Conservation (phyloP, 768 basidiomycete species). For the Naganishia antarctica region DNA sequence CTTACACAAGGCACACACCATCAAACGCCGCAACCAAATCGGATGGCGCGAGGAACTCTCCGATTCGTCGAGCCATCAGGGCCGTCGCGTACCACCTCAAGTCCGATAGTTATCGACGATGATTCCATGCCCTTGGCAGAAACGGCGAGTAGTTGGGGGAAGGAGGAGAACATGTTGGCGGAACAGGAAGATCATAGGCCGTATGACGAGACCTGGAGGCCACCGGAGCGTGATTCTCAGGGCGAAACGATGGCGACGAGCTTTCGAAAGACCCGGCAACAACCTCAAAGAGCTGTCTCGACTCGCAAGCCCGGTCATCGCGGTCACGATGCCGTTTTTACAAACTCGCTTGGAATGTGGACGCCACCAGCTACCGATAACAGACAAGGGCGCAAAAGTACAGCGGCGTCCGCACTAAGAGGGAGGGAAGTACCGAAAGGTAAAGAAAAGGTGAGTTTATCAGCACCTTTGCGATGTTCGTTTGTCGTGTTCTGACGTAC, state of each 20-base stretch:
- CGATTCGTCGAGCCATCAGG: background rate
- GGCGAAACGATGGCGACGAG: background rate
- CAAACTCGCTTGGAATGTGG: background rate
- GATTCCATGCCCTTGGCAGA: background rate
- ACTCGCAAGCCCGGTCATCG: background rate
- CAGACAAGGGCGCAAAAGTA: background rate
- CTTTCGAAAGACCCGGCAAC: background rate
- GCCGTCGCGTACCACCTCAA: background rate
- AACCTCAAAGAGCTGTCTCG: slow-evolving; percentile 1
- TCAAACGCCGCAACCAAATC: background rate
- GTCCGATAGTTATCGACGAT: slow-evolving; percentile 8
- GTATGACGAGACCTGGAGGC: slow-evolving; percentile 6
- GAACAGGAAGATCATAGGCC: background rate
- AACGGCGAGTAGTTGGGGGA: slow-evolving; percentile 5
- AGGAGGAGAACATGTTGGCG: background rate
- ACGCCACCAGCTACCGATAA: slow-evolving; percentile 1
- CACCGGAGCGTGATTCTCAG: slow-evolving; percentile 4
- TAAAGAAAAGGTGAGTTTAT: slow-evolving; percentile 3
- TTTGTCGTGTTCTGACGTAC: background rate
- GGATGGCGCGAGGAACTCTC: background rate
- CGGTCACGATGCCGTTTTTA: background rate
- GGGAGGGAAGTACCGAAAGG: background rate
- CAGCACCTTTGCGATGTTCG: too few species aligned
- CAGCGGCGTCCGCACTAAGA: too few species aligned
- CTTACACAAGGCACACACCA: background rate